Evolutionary conservation across 257 asterid species (phyloP), one percentile per base, ranked within the genome.

Genomic region (Nicotiana attenuata): DNA sequence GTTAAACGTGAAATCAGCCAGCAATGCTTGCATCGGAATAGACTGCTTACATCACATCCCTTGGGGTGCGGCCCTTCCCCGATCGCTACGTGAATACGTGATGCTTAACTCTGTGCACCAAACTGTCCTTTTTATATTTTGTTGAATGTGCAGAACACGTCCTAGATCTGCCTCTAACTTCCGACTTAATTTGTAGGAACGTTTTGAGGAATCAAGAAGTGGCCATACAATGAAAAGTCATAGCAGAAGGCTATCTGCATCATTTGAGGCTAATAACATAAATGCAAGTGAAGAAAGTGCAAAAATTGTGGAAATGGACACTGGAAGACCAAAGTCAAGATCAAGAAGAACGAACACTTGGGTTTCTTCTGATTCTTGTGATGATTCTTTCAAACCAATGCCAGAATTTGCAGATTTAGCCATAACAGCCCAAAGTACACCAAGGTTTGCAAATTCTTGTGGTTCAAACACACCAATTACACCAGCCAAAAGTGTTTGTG

Each of bases 281-380:
- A 85, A 82, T 5, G 35, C 86, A 63, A 69, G 82, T 38, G 97
- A 91, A 33, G 96, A 92, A 50, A 87, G 88, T 94, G 92, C 96
- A 29, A 94, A 93, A 78, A 93, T 92, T 80, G 92, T 94, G 38
- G 97, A 93, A 75, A 88, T 94, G n/a, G 98, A 94, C 11, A 91
- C 94, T 2, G 94, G 94, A 78, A 76, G 91, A 80, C 85, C 92
- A 28, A 88, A 83, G 80, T 84, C 92, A 65, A 89, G 92, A 87
- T 87, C 97, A 84, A 78, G 93, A 22, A 82, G 93, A 86, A 84
- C 84, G 84, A 76, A 76, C 81, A 80, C 91, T 9, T 87, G 86
- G 90, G 83, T 41, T 41, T 41, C 81, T 81, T 78, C 77, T 10
- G 88, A 88, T 19, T 41, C 88, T 24, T 86, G 82, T 17, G 89